Evolutionary conservation across 768 basidiomycete genomes (phyloP), one percentile per base, ranked within the genome.

Genomic region (Tubosaeta sp.): DNA sequence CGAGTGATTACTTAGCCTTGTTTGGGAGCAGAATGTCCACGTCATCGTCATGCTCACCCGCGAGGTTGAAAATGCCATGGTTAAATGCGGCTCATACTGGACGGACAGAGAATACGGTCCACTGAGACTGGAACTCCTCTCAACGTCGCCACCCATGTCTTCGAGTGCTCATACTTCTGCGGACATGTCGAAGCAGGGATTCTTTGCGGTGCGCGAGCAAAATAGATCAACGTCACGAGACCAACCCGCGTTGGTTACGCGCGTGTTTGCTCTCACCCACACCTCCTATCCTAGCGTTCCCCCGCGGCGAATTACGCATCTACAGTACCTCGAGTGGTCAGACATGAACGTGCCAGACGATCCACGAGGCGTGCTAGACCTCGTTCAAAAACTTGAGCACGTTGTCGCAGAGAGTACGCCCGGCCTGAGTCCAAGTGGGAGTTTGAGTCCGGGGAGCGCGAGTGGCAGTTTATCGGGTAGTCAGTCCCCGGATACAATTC

Each of bases 41-140:
- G 91, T 97, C 46, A 92, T 98, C 58, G 88, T 97, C 55, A 98
- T 97, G 95, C 82, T 98, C 51, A 97, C 95, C 4, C 85, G 87
- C 52, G 91, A 95, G 64, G 77, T 88, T 51, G 95, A 98, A 66
- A 90, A 89, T 46, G 79, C 90, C 17, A 81, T 84, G 65, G 76
- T 93, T 61, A 97, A 98, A 69, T 97, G 95, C 65, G 91, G 92
- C 27, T 74, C 83, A 27, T 98, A 98, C 66, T 98, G 94, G 93
- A 75, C 76, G 14, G 80, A 82, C 32, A 74, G 76, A 14, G 66
- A 70, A 32, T 94, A 86, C 63, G 94, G 93, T 2, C 79, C 85
- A 3, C 70, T 95, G 50, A 79, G 75, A 7, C 75, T 97, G 26
- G 75, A 79, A 51, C 67, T 79, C 13, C 58, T 82, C 12, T 72